Base-by-base conservation (phyloP, 108 stramenopile genomes). In the Cyclotella cryptica region DNA sequence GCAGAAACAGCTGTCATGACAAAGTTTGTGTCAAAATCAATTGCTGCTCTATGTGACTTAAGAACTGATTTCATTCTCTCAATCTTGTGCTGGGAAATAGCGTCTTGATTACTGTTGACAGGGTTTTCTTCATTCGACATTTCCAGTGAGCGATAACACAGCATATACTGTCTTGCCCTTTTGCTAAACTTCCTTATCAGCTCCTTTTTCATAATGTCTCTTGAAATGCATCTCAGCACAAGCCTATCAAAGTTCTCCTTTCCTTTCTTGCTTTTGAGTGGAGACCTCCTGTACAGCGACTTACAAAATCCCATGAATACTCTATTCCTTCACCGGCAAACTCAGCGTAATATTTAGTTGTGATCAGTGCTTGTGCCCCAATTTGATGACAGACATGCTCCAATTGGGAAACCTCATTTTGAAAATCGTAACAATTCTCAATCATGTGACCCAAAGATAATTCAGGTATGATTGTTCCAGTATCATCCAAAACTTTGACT, bases 291-390 rank as follows among this genome's bases (percentile, higher is more conserved):
- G n/a, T 67, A 67, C 10, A 67, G 24, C 22, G 66, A 45, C 46
- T 67, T 67, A 22, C 24, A n/a, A 45, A 47, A 45, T 43, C 66
- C 66, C 44, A 67, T 1, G 43, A 67, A 47, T 47, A 67, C 22
- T 21, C 66, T 27, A 49, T 67, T 45, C 46, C 46, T 47, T 47
- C 66, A 24, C 66, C 66, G 26, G 66, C 66, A 43, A 45, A 67
- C 46, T 43, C 44, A 46, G 66, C 46, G 26, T 67, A 21, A 28
- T 46, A 66, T 45, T 49, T 67, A 45, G 45, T 47, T 21, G 66
- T 47, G 8, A 67, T 67, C 15, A 49, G 18, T 19, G 26, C 66
- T 42, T 42, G 43, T 40, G 43, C 41, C n/a, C 64, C 43, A 24
- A 67, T 27, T 46, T 19, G 12, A 7, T 67, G 45, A 45, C 24